Evolutionary conservation across 2,329 filamentous ascomycete species (phyloP).

Genomic region (Xylariaceae sp.): DNA sequence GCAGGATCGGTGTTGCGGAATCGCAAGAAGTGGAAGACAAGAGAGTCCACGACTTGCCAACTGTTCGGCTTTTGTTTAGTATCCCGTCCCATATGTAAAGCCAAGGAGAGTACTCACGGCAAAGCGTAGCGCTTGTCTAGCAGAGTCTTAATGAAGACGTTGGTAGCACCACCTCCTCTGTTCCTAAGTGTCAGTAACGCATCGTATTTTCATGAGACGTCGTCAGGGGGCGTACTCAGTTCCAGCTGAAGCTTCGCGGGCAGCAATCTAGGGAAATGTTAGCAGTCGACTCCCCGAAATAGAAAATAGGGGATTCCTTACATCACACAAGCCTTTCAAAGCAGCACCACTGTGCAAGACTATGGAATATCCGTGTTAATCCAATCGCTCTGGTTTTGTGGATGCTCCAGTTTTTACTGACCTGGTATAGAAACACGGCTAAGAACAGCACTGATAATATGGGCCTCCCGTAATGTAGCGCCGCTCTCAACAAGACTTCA

Average conservation of each 20-base stretch:
- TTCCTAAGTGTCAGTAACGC: neutral
- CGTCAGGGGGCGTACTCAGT: slow-evolving; percentile 49
- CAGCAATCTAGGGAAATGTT: slow-evolving; percentile 55
- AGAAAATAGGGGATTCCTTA: neutral
- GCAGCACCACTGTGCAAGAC: slow-evolving; percentile 68
- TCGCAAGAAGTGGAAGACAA: slow-evolving; percentile 94
- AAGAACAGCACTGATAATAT: slow-evolving; percentile 84
- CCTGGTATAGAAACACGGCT: slow-evolving; percentile 29
- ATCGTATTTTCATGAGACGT: too few species aligned
- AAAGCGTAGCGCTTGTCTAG: slow-evolving; percentile 96
- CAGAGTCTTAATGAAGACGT: slow-evolving; percentile 89
- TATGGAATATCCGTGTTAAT: slow-evolving; percentile 1
- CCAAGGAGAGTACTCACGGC: slow-evolving; percentile 69
- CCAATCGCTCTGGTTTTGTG: neutral
- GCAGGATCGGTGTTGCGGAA: slow-evolving; percentile 68
- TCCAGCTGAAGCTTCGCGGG: slow-evolving; percentile 72
- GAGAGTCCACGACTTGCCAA: slow-evolving; percentile 86
- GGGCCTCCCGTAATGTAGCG: slow-evolving; percentile 82
- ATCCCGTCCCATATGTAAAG: neutral
- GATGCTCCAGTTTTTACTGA: neutral
- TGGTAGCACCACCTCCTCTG: slow-evolving; percentile 75
- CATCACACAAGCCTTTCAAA: slow-evolving; percentile 81
- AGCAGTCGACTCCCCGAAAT: neutral
- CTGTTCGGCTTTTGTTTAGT: slow-evolving; percentile 8
- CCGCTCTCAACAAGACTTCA: slow-evolving; percentile 64